Percentiles rank a stretch among this genome's conserved stretches.
Evolutionary conservation across 1,139 yeast species (phyloP).

Genomic region (Saccharomyces hybrid): DNA sequence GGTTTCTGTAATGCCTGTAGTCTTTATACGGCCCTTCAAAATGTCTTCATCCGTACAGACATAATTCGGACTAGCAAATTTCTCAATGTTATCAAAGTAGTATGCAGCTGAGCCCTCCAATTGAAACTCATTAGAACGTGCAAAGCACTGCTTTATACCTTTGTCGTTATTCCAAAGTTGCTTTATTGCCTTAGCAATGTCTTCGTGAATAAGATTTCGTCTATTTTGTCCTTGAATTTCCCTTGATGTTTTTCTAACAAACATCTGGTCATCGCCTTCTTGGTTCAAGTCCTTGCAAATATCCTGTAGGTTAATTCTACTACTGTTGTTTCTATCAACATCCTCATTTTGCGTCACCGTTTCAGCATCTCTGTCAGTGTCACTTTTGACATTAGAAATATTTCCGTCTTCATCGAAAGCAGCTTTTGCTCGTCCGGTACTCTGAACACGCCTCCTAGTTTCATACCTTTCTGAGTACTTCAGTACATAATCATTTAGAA

Average conservation of each 20-base stretch:
- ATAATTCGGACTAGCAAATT: conserved; percentile 59
- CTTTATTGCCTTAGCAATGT: conserved; percentile 61
- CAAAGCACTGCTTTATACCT: conserved; percentile 58
- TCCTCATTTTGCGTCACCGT: conserved; percentile 3
- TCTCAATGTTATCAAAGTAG: conserved; percentile 61
- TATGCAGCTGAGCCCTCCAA: conserved; percentile 73
- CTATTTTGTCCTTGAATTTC: conserved; percentile 11
- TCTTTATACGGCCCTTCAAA: conserved; percentile 82
- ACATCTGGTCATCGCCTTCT: conserved; percentile 23
- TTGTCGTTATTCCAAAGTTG: conserved; percentile 60
- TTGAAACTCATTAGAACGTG: conserved; percentile 68
- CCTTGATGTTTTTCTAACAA: conserved; percentile 9
- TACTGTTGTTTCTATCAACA: conserved; percentile 2
- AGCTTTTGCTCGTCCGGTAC: conserved; percentile 50
- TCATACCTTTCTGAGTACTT: conserved; percentile 53
- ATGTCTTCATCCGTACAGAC: conserved; percentile 76
- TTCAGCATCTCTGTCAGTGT: conserved; percentile 8
- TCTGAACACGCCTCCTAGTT: conserved; percentile 42
- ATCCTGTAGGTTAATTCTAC: conserved; percentile 23
- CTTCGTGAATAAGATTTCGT: conserved; percentile 29
- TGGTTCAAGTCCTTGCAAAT: conserved; percentile 31
- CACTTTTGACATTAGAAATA: conserved; percentile 3
- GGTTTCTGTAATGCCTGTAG: conserved; percentile 92
- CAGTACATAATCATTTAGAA: conserved; percentile 56
- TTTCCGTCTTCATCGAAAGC: conserved; percentile 36